Evolutionary conservation across 345 rosid species (phyloP).

Genomic region (Lepidium africanum): DNA sequence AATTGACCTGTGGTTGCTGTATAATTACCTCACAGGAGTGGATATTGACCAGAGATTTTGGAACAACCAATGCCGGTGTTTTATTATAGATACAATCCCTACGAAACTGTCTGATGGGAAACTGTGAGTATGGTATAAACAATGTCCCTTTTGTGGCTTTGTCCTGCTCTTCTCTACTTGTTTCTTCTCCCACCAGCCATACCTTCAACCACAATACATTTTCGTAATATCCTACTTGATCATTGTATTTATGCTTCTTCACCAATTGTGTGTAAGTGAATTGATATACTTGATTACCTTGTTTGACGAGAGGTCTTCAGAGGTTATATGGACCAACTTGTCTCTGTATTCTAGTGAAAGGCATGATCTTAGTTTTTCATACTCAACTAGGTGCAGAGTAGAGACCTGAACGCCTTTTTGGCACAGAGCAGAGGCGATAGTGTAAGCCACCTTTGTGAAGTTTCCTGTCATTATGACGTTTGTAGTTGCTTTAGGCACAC

Average conservation of each 20-base stretch:
- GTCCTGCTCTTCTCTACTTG: constrained; percentile 38
- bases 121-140: constrained; percentile 34
- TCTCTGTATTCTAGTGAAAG: constrained; percentile 13
- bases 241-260: not conserved
- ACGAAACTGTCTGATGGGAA: constrained; percentile 44
- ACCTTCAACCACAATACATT: constrained; percentile 23
- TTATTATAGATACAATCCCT: constrained; percentile 50
- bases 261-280: not conserved
- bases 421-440: constrained; percentile 32
- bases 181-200: constrained; percentile 63
- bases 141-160: constrained; percentile 35
- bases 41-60: constrained; percentile 41
- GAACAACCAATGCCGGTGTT: constrained; percentile 49
- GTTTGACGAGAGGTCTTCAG: constrained; percentile 5
- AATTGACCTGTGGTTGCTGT: too few relatives aligned
- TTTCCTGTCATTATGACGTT: constrained; percentile 40
- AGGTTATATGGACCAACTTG: constrained; percentile 21
- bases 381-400: constrained; percentile 17
- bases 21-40: constrained; percentile 56
- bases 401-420: constrained; percentile 38
- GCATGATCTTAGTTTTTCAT: constrained; percentile 30
- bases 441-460: constrained; percentile 36
- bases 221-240: not conserved
- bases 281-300: not conserved
- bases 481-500: constrained; percentile 33